A percentile compares a stretch with the other conserved stretches of the same genome.
Evolutionary conservation across 768 basidiomycete species (phyloP).

Genomic region (Floccularia luteovirens): DNA sequence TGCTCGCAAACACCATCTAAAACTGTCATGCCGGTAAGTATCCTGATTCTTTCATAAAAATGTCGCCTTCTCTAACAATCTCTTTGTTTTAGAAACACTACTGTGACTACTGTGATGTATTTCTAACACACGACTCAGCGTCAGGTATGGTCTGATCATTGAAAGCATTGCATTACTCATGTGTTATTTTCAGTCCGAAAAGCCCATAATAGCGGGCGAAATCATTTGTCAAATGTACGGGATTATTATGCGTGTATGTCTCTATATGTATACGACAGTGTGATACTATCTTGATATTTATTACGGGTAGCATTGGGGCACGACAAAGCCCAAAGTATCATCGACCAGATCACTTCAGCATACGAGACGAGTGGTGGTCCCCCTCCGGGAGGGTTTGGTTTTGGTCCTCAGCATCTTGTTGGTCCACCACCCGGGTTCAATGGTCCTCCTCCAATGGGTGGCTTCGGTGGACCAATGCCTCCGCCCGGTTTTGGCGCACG

Average conservation of each 20-base stretch:
- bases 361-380: slow-evolving; percentile 85
- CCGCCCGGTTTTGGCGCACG: slow-evolving; percentile 50
- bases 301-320: slow-evolving; percentile 72
- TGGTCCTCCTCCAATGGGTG: slow-evolving; percentile 44
- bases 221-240: slow-evolving; percentile 92
- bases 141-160: slow-evolving; percentile 49
- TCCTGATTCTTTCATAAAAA: slow-evolving; percentile 1
- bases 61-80: slow-evolving; percentile 1
- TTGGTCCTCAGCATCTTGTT: slow-evolving; percentile 74
- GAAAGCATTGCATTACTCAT: slow-evolving; percentile 6
- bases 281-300: slow-evolving; percentile 7
- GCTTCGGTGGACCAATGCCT: slow-evolving; percentile 43
- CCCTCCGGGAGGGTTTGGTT: slow-evolving; percentile 83
- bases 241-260: slow-evolving; percentile 92
- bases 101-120: slow-evolving; percentile 92
- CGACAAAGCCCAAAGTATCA: slow-evolving; percentile 96
- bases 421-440: slow-evolving; percentile 42
- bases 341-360: slow-evolving; percentile 94
- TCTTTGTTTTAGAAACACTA: slow-evolving; percentile 69
- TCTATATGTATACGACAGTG: background rate
- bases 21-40: slow-evolving; percentile 60
- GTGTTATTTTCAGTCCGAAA: slow-evolving; percentile 65
- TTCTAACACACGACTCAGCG: slow-evolving; percentile 89
- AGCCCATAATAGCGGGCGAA: slow-evolving; percentile 96
- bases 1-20: slow-evolving; percentile 8